Evolutionary conservation across 2,329 filamentous ascomycete genomes (phyloP).

Genomic region (Fusarium annulatum): DNA sequence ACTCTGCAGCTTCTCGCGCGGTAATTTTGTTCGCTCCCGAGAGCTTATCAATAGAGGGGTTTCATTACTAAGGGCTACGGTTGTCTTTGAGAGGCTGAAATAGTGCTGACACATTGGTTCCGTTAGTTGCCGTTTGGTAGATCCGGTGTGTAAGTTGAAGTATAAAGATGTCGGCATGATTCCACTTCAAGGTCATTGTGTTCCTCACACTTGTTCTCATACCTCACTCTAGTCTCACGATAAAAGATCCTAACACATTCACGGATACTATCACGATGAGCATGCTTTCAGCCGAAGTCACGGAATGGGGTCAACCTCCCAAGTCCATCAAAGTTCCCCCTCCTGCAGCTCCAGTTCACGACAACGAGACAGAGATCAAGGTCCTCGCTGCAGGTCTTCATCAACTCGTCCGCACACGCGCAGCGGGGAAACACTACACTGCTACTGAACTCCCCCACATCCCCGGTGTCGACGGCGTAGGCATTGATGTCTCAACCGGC

Average conservation of each 20-base stretch:
- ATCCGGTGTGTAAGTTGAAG: background rate
- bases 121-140: background rate
- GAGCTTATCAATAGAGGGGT: constrained; percentile 27
- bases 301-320: constrained; percentile 51
- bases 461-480: constrained; percentile 65
- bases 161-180: constrained; percentile 26
- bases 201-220: background rate
- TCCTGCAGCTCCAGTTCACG: constrained; percentile 49
- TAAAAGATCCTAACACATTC: background rate
- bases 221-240: background rate
- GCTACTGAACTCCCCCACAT: constrained; percentile 60
- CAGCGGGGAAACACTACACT: constrained; percentile 66
- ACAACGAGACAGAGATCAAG: constrained; percentile 59
- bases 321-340: constrained; percentile 47
- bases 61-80: constrained; percentile 19
- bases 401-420: constrained; percentile 63
- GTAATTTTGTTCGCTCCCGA: background rate
- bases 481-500: constrained; percentile 56
- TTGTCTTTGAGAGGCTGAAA: constrained; percentile 5
- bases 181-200: background rate
- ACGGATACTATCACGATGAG: constrained; percentile 25
- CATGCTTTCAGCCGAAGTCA: constrained; percentile 55
- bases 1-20: background rate
- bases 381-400: constrained; percentile 65
- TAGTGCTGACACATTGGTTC: background rate